These are phyloP conservation scores for Rhexocercosporidium sp. DNA, from an alignment of 2,329 filamentous ascomycete species.

Conservation along the genomic window DNA sequence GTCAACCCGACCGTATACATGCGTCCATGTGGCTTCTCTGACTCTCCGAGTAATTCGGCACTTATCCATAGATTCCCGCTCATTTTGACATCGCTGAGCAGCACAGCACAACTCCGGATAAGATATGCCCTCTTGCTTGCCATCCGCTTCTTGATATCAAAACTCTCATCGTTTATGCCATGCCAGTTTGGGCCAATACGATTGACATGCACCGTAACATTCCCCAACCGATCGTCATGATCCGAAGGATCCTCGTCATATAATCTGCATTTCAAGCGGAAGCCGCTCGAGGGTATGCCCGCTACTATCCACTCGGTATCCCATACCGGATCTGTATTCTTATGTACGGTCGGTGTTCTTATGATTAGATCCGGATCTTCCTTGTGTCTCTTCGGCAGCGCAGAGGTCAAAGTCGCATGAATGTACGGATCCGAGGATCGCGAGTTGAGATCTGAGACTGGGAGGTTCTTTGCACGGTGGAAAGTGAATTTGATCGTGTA, in stretches of 20 bases:
- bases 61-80: conserved; percentile 74
- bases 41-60: conserved; percentile 77
- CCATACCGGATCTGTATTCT: conserved; percentile 78
- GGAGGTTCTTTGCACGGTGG: conserved; percentile 79
- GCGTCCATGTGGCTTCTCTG: conserved; percentile 69
- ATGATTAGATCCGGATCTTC: conserved; percentile 79
- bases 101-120: conserved; percentile 69
- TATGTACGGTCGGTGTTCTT: conserved; percentile 77
- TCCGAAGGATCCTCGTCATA: conserved; percentile 91
- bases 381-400: conserved; percentile 77
- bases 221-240: conserved; percentile 85
- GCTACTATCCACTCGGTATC: conserved; percentile 86
- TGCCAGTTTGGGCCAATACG: conserved; percentile 68
- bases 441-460: conserved; percentile 78
- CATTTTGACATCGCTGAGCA: conserved; percentile 68
- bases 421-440: conserved; percentile 86
- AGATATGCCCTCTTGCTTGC: conserved; percentile 88
- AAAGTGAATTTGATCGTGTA: conserved; percentile 88
- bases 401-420: conserved; percentile 70
- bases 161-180: conserved; percentile 67
- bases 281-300: conserved; percentile 81
- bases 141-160: conserved; percentile 79
- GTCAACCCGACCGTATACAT: conserved; percentile 82
- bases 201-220: conserved; percentile 73
- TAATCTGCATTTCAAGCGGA: conserved; percentile 81